A percentile compares a stretch with the other conserved stretches of the same genome.
Evolutionary conservation across 1,284 basidiomycete species (phyloP).

Genomic region (Ceratobasidium sp.): DNA sequence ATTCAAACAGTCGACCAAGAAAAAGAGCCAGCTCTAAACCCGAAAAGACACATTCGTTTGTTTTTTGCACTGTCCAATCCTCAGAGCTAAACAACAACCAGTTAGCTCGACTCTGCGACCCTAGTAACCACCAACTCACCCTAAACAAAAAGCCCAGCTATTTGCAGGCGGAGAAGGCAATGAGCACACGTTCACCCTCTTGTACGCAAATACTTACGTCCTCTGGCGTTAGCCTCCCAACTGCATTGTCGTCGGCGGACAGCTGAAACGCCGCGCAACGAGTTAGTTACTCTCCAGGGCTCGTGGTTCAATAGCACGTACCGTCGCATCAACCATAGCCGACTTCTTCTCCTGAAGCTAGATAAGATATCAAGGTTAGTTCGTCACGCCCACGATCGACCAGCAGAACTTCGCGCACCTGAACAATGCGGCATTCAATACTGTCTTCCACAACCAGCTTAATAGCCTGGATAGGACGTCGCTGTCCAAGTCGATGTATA

Average conservation of each 20-base stretch:
- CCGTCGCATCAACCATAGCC: slow-evolving; percentile 80
- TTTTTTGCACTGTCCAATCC: too few relatives aligned
- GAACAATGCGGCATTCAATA: slow-evolving; percentile 93
- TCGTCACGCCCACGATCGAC: neutral
- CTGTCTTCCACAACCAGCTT: slow-evolving; percentile 96
- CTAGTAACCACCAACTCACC: slow-evolving; percentile 50
- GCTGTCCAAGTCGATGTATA: slow-evolving; percentile 90
- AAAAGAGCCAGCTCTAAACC: neutral
- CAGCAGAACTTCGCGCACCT: slow-evolving; percentile 52
- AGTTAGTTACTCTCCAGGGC: slow-evolving; percentile 40
- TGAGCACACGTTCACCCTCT: neutral
- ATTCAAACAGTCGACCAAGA: neutral
- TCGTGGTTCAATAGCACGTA: neutral
- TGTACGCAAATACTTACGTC: slow-evolving; percentile 66
- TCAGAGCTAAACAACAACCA: slow-evolving; percentile 6
- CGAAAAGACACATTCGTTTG: neutral
- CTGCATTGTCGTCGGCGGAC: slow-evolving; percentile 80
- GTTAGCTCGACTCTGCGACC: neutral
- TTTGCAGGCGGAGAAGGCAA: slow-evolving; percentile 12
- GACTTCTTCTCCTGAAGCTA: slow-evolving; percentile 95
- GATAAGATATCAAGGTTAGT: slow-evolving; percentile 44
- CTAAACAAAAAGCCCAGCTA: slow-evolving; percentile 81
- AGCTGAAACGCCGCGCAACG: slow-evolving; percentile 48
- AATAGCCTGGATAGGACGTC: slow-evolving; percentile 89
- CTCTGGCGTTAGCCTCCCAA: slow-evolving; percentile 87